Base-by-base conservation (phyloP, 352 stramenopile genomes). In the Globisporangium okanoganense region DNA sequence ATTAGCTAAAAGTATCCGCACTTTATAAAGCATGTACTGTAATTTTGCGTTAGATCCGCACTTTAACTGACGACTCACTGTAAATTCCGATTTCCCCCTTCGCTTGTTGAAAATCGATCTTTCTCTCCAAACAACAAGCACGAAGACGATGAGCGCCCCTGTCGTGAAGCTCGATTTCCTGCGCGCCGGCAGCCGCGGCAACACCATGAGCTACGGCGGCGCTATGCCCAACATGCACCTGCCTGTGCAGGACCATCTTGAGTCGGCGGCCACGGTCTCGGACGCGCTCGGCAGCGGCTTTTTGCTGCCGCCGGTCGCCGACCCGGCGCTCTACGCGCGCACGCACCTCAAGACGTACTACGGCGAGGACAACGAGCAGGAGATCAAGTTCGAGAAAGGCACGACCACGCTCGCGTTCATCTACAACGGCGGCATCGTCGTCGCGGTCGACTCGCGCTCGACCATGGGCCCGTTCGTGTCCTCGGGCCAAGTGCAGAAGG, bases 381-480 rank as follows among this genome's bases (percentile, higher is more conserved):
- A 79, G 55, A 79, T 99, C 57, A 93, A 98, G 78, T 99, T 99
- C 72, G 96, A 94, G 51, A 99, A 99, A 78, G 98, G 98, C 55
- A 99, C 98, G 43, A 99, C 98, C 13, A 99, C 97, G 35, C 85
- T 99, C 16, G 97, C 97, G 35, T 99, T 99, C 82, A 99, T 99
- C 79, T 99, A 99, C 81, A 84, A 99, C 64, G 93, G 93, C 47
- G 94, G 97, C 51, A 98, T 99, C 65, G 88, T 99, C 65, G 96
- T 99, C 29, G 96, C 92, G 54, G 98, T 99, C 36, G 98, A 99
- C 82, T 99, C 97, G 58, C 92, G 98, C 64, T 98, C 96, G 36
- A 99, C 97, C 31, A 98, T 99, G 92, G 98, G 98, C 9, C 82
- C 95, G 35, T 99, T 99, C 90, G 98, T 99, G 49, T 94, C 97